These are phyloP conservation scores for Talaromyces sp. DNA, from an alignment of 2,329 filamentous ascomycete species.

Conservation along the genomic window DNA sequence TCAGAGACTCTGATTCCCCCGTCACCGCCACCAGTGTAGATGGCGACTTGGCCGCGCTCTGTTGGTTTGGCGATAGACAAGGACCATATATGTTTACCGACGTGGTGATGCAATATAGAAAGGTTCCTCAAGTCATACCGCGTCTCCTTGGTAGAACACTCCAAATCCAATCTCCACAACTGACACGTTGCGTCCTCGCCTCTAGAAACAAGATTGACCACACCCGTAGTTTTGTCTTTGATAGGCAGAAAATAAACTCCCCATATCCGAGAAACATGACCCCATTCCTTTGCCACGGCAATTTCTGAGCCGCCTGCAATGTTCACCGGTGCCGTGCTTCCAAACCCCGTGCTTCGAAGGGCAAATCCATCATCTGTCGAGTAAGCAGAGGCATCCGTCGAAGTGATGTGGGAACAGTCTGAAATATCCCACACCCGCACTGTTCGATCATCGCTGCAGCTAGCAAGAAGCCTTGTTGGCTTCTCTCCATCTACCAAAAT, in stretches of 20 bases:
- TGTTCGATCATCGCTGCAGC: constrained; percentile 91
- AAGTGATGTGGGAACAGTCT: constrained; percentile 35
- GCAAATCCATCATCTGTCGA: constrained; percentile 29
- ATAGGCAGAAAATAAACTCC: constrained; percentile 60
- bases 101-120: constrained; percentile 60
- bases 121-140: constrained; percentile 34
- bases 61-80: constrained; percentile 38
- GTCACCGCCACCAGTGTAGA: constrained; percentile 82
- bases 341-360: constrained; percentile 59
- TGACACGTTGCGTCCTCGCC: constrained; percentile 79
- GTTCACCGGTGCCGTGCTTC: constrained; percentile 31
- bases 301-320: constrained; percentile 36
- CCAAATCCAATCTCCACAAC: constrained; percentile 55
- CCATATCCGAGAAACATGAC: constrained; percentile 88
- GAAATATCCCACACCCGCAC: constrained; percentile 83
- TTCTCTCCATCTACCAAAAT: constrained; percentile 34
- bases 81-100: constrained; percentile 90
- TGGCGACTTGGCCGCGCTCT: constrained; percentile 28
- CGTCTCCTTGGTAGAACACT: constrained; percentile 8
- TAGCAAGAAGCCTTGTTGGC: constrained; percentile 64
- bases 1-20: constrained; percentile 49
- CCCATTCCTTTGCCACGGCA: constrained; percentile 69
- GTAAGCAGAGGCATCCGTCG: constrained; percentile 28
- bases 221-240: not conserved
- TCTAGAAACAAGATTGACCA: constrained; percentile 63